Evolutionary conservation across 2,329 filamentous ascomycete genomes (phyloP).

Genomic region (Plectosphaerella cucumerina): DNA sequence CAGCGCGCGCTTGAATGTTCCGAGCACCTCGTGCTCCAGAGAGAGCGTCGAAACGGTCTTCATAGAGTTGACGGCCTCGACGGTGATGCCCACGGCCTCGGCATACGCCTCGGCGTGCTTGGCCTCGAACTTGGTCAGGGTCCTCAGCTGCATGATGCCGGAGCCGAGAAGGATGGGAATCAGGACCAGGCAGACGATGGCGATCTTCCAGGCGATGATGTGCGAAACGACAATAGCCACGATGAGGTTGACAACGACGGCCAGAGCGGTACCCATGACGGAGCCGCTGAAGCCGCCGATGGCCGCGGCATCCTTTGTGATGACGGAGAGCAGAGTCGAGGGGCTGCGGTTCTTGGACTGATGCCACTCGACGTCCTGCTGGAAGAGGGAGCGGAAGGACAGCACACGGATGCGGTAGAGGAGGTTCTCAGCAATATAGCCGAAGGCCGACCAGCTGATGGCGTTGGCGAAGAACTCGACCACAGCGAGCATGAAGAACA

Average conservation of each 20-base stretch:
- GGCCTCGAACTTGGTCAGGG: constrained; percentile 41
- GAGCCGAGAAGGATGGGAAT: constrained; percentile 50
- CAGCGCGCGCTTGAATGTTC: constrained; percentile 28
- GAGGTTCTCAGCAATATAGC: constrained; percentile 51
- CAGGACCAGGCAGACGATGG: constrained; percentile 47
- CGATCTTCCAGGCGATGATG: constrained; percentile 56
- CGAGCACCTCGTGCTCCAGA: constrained; percentile 21
- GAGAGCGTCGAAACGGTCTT: constrained; percentile 34
- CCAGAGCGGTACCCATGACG: constrained; percentile 49
- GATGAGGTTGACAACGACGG: constrained; percentile 49
- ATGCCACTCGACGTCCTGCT: constrained; percentile 57
- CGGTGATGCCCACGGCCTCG: constrained; percentile 41
- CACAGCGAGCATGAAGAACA: constrained; percentile 58
- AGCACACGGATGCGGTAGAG: constrained; percentile 51
- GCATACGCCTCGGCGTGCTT: constrained; percentile 44
- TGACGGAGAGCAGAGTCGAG: constrained; percentile 43
- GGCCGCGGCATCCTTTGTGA: constrained; percentile 51
- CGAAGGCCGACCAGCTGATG: constrained; percentile 52
- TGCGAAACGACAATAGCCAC: constrained; percentile 50
- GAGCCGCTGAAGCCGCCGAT: constrained; percentile 53
- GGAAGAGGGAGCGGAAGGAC: constrained; percentile 51
- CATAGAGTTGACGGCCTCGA: constrained; percentile 43
- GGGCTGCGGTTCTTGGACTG: constrained; percentile 46
- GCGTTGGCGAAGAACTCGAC: constrained; percentile 58
- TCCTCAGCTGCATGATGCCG: constrained; percentile 49